These are phyloP conservation scores for Ramalina peruviana DNA, from an alignment of 495 filamentous ascomycete species.

Conservation along the genomic window DNA sequence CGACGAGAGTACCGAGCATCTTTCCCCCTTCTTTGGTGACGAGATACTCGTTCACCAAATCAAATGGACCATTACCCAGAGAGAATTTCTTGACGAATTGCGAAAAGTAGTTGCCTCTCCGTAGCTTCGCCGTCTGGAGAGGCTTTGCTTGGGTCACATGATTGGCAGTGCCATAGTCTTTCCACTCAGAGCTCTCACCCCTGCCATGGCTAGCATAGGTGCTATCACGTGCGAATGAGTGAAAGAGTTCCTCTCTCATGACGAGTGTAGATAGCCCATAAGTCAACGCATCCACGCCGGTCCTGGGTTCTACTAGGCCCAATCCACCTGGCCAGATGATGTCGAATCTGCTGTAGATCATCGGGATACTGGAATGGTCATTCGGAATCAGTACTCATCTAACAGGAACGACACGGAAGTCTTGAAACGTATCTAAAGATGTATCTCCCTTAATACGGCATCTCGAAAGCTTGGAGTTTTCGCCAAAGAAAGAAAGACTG, in stretches of 20 bases:
- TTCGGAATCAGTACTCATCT: no score
- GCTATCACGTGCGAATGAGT: constrained; percentile 17
- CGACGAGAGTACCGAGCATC: constrained; percentile 86
- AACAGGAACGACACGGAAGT: no score
- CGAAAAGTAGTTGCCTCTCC: constrained; percentile 68
- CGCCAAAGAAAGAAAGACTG: no score
- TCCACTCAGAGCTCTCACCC: constrained; percentile 16
- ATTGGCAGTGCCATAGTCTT: constrained; percentile 24
- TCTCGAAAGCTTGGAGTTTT: no score
- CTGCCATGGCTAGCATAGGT: background rate
- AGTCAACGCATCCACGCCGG: constrained; percentile 79
- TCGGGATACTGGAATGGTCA: constrained; percentile 35
- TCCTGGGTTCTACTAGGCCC: constrained; percentile 46
- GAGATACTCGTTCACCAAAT: constrained; percentile 78
- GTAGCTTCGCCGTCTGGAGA: constrained; percentile 15
- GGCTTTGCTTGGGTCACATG: constrained; percentile 8
- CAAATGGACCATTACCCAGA: constrained; percentile 69
- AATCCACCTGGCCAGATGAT: constrained; percentile 82
- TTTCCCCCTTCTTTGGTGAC: constrained; percentile 84
- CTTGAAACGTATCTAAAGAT: no score
- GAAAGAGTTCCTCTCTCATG: constrained; percentile 62
- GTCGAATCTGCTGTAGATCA: constrained; percentile 86
- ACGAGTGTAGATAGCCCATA: constrained; percentile 81
- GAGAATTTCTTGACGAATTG: constrained; percentile 82
- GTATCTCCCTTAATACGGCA: no score